Evolutionary conservation across 768 basidiomycete species (phyloP), one percentile per base, ranked within the genome.

Genomic region (Omphalotus guepiniiformis): DNA sequence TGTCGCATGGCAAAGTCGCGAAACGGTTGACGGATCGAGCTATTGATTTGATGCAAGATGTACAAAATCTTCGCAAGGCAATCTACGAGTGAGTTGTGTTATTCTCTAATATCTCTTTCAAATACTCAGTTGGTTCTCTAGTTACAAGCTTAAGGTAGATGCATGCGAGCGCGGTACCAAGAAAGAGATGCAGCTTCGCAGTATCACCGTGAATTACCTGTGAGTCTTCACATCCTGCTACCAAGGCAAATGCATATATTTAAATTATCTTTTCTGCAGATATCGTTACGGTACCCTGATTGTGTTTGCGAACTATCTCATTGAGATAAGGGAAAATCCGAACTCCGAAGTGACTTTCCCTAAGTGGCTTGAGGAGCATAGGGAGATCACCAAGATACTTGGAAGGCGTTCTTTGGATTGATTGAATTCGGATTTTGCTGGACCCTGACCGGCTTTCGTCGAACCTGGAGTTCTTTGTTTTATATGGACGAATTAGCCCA

Each of bases 11-110:
- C 16, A 97, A 97, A 64, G 70, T 83, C 8, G 95, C 96, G 9
- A 99, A 99, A 66, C 80, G 83, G 34, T 63, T 98, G 51, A 85
- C 93, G 0, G 95, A 98, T 63, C 71, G 80, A 19, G 92, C 88
- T 2, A 83, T 96, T 55, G 94, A 98, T 65, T 67, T 84, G 55
- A 93, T 93, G 89, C 87, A 90, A 67, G 93, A 94, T 53, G 94
- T 99, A 0, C 96, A 99, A 65, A 99, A 99, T 61, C 72, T 99
- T 30, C 82, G 96, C 28, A 91, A 90, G 63, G 92, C 96, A 0
- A 86, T 99, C 40, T 96, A 91, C 61, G 91, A 95, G 88, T 97
- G 62, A 64, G 88, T 70, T 38, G 25, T 16, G 18, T 1, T 42
- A 18, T 34, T n/a, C 6, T 6, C 29, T 15, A 2, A 9, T 8